phyloP scores from a whole-genome alignment of 164 flowering plant genomes.

The Tinospora cordifolia region DNA sequence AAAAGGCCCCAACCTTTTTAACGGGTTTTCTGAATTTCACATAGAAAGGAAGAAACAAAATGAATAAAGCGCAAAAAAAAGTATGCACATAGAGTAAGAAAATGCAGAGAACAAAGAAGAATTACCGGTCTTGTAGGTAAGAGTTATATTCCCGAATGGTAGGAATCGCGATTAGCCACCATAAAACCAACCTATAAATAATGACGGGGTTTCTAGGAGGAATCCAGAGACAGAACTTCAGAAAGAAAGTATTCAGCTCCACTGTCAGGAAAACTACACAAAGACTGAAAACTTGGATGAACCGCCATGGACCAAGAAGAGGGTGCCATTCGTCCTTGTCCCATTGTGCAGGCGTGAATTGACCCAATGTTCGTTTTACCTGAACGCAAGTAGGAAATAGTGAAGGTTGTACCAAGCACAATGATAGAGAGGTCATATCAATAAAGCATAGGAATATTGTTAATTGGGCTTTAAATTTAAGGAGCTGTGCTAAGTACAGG shows the following conservation, averaged over 20 bases:
- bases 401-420: background rate
- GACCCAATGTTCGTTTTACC: constrained; percentile 91
- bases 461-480: too few relatives aligned
- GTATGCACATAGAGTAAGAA: background rate
- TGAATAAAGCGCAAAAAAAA: background rate
- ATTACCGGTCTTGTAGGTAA: constrained; percentile 86
- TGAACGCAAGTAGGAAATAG: constrained; percentile 14
- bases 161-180: constrained; percentile 98
- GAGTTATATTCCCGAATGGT: constrained; percentile 93
- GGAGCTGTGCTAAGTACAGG: too few relatives aligned
- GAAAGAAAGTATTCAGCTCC: constrained; percentile 94
- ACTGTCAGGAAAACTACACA: constrained; percentile 85
- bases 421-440: background rate
- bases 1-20: constrained; percentile 85
- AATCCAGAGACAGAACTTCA: constrained; percentile 96
- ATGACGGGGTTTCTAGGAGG: constrained; percentile 94
- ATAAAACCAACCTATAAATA: constrained; percentile 71
- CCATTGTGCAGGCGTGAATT: constrained; percentile 98
- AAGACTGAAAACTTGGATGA: constrained; percentile 85
- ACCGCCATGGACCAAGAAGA: constrained; percentile 91
- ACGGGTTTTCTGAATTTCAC: constrained; percentile 40
- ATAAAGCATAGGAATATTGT: background rate
- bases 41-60: background rate
- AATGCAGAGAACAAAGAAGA: constrained; percentile 14
- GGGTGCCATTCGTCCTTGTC: constrained; percentile 99